Evolutionary conservation across 2,329 filamentous ascomycete genomes (phyloP), one percentile per base, ranked within the genome.

Genomic region (Ophiobolus disseminans): DNA sequence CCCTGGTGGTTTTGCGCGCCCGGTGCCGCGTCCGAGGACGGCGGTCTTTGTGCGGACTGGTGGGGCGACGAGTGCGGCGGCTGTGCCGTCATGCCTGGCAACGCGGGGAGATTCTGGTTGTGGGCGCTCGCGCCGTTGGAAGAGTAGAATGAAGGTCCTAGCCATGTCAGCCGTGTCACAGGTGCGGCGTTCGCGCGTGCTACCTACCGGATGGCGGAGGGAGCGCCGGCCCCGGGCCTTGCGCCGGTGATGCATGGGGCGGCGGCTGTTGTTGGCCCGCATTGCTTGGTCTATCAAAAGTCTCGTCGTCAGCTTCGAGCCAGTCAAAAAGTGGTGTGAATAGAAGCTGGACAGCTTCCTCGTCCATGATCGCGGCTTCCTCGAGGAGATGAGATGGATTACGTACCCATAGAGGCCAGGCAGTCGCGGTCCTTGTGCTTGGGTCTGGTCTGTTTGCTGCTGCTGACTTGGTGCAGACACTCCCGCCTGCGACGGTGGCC

Each of bases 381-480:
- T 38, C 30, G 11, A 31, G 21, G 30, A 50, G 34, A 30, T 40
- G 40, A 20, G 43, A 42, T 41, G 34, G n/a, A 51, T 16, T 35
- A 66, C 70, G 32, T 53, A 75, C 73, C 68, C 70, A 56, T 69
- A 75, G 21, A 65, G 49, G 39, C 68, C 70, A 31, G 73, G 55
- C 19, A 70, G 59, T 28, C 72, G 68, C 41, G 67, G 58, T 19
- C 59, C 54, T 49, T 72, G 71, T 23, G 58, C 62, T 53, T 69
- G 69, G 28, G 40, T 55, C 50, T 71, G 67, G 20, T 74, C 69
- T 47, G 66, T 60, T 64, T 71, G 69, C 44, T 73, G 69, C 44
- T 73, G 58, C 34, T 58, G 57, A 5, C 77, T 75, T 35, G 80
- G 70, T 48, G 81, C 80, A 23, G 81, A 75, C 45, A 67, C 66